These are phyloP conservation scores for Ruellia speciosa DNA, from an alignment of 305 asterid species.

Conservation along the genomic window DNA sequence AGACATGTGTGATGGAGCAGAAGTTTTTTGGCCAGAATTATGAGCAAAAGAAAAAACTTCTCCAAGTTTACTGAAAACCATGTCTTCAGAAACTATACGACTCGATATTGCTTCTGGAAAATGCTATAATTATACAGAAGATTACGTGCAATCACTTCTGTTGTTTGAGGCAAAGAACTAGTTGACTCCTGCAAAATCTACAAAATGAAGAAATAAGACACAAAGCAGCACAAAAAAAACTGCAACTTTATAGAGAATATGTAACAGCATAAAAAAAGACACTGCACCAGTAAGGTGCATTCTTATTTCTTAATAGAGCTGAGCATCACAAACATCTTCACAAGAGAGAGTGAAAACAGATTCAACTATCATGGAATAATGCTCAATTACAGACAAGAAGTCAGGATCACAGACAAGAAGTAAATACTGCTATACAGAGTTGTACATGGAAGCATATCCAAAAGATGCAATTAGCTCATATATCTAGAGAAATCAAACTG, in stretches of 20 bases:
- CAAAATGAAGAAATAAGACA: constrained; percentile 3
- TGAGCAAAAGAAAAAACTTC: constrained; percentile 54
- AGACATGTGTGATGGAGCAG: constrained; percentile 35
- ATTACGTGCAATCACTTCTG: constrained; percentile 4
- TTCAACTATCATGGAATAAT: constrained; percentile 13
- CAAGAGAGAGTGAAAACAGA: constrained; percentile 8
- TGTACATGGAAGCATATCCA: no score
- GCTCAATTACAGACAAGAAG: constrained; percentile 6
- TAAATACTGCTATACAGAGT: no score
- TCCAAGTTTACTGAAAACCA: constrained; percentile 55
- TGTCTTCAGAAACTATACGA: constrained; percentile 28
- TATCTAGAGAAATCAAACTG: neutral
- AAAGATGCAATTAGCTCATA: neutral
- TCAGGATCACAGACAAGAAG: no score
- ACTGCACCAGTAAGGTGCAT: neutral
- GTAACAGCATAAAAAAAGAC: neutral
- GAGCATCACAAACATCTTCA: neutral
- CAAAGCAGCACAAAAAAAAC: neutral
- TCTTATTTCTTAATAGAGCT: constrained; percentile 7
- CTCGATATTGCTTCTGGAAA: constrained; percentile 14
- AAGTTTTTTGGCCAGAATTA: constrained; percentile 43
- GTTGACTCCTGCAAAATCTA: constrained; percentile 25
- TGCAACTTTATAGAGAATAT: neutral
- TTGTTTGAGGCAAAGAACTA: constrained; percentile 13
- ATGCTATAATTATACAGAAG: constrained; percentile 16